Percentiles rank a stretch among this genome's conserved stretches.
Conservation (phyloP, 2,329 filamentous ascomycete species). For the Metarhizium anisopliae region DNA sequence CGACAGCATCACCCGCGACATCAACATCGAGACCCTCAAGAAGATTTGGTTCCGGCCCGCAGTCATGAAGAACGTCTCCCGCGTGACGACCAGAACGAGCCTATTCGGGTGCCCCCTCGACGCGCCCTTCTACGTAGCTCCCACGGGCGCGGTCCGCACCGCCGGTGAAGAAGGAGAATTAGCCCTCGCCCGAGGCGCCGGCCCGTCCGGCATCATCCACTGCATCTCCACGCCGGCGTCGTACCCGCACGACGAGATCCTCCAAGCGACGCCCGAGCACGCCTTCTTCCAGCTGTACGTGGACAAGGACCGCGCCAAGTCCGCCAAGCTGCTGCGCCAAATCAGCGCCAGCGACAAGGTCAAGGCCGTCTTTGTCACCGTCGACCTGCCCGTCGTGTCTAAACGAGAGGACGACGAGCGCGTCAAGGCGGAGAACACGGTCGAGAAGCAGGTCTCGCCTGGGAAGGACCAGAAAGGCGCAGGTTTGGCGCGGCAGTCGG, state of each 20-base stretch:
- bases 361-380: constrained; percentile 47
- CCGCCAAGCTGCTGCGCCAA: constrained; percentile 36
- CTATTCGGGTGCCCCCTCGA: constrained; percentile 14
- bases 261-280: constrained; percentile 12
- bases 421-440: constrained; percentile 28
- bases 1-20: constrained; percentile 15
- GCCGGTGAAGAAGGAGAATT: constrained; percentile 13
- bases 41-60: constrained; percentile 16
- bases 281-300: constrained; percentile 55
- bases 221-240: constrained; percentile 54
- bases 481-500: constrained; percentile 46
- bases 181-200: constrained; percentile 11
- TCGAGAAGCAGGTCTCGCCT: constrained; percentile 26
- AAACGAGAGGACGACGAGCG: constrained; percentile 43
- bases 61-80: constrained; percentile 14
- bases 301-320: constrained; percentile 43
- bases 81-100: constrained; percentile 8
- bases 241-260: constrained; percentile 46
- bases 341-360: constrained; percentile 34
- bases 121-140: constrained; percentile 14
- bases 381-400: constrained; percentile 47
- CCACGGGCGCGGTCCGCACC: constrained; percentile 11
- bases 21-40: constrained; percentile 10
- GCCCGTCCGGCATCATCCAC: constrained; percentile 39
- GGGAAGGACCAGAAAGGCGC: constrained; percentile 46